These are phyloP conservation scores for Trametes meyenii DNA, from an alignment of 768 basidiomycete species.

Conservation along the genomic window DNA sequence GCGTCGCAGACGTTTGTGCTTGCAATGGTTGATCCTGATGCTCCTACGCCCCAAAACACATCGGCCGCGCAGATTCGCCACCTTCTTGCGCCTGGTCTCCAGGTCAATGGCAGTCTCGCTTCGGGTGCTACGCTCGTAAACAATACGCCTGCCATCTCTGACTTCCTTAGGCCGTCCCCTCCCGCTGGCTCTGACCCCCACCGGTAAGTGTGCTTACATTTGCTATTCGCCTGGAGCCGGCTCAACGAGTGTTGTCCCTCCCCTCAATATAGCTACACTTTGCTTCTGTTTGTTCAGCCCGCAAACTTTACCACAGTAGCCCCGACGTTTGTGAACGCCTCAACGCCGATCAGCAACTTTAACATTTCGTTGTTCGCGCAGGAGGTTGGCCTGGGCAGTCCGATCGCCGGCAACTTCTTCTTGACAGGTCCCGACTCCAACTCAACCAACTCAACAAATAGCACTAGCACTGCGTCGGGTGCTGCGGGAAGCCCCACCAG, in stretches of 20 bases:
- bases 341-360: constrained; percentile 36
- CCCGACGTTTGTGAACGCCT: constrained; percentile 28
- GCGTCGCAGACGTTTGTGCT: constrained; percentile 32
- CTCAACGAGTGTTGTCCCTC: background rate
- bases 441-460: constrained; percentile 2
- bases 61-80: constrained; percentile 35
- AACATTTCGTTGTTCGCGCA: constrained; percentile 37
- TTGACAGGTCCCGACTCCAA: constrained; percentile 29
- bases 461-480: background rate
- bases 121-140: constrained; percentile 30
- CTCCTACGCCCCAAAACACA: constrained; percentile 36
- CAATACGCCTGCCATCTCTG: constrained; percentile 34
- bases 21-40: constrained; percentile 39
- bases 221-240: background rate
- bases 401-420: constrained; percentile 40
- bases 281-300: constrained; percentile 36
- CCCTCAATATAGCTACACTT: constrained; percentile 29
- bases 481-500: background rate
- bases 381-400: constrained; percentile 31
- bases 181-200: constrained; percentile 37
- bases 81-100: constrained; percentile 33
- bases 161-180: constrained; percentile 36
- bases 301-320: constrained; percentile 26
- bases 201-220: constrained; percentile 26
- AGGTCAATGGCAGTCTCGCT: constrained; percentile 14